Evolutionary conservation across 371 early-diverging fungal genomes (phyloP).

Genomic region (Lichtheimia ramosa): DNA sequence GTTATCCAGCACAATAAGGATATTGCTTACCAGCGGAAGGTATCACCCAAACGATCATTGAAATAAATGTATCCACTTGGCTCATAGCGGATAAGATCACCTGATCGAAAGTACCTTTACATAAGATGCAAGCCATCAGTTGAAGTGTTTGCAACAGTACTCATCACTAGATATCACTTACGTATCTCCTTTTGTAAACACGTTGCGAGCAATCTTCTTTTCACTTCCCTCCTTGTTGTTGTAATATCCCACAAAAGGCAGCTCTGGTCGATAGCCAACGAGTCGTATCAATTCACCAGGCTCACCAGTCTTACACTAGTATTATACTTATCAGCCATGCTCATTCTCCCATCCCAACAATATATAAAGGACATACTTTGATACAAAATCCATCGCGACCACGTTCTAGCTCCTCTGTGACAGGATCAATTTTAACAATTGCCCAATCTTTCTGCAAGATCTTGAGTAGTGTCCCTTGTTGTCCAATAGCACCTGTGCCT

Average conservation of each 20-base stretch:
- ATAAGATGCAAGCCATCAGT: background rate
- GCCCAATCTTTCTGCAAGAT: slow-evolving; percentile 9
- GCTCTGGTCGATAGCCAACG: background rate
- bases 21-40: slow-evolving; percentile 68
- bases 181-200: slow-evolving; percentile 7
- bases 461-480: slow-evolving; percentile 27
- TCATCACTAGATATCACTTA: slow-evolving; percentile 15
- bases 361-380: slow-evolving; percentile 11
- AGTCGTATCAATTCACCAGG: slow-evolving; percentile 9
- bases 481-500: slow-evolving; percentile 57
- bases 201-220: slow-evolving; percentile 10
- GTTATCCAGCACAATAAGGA: slow-evolving; percentile 62
- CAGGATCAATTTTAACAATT: slow-evolving; percentile 43
- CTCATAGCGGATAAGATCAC: slow-evolving; percentile 63
- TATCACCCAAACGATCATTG: slow-evolving; percentile 74
- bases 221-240: slow-evolving; percentile 10
- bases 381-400: slow-evolving; percentile 45
- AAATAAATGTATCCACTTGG: slow-evolving; percentile 66
- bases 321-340: slow-evolving; percentile 23
- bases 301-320: slow-evolving; percentile 11
- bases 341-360: too few relatives aligned
- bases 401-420: slow-evolving; percentile 29
- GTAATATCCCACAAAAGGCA: slow-evolving; percentile 11
- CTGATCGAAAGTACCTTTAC: slow-evolving; percentile 55
- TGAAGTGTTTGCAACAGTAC: slow-evolving; percentile 12